A percentile compares a stretch with the other conserved stretches of the same genome.
Conservation (phyloP, 352 stramenopile species). For the Globisporangium okanoganense region DNA sequence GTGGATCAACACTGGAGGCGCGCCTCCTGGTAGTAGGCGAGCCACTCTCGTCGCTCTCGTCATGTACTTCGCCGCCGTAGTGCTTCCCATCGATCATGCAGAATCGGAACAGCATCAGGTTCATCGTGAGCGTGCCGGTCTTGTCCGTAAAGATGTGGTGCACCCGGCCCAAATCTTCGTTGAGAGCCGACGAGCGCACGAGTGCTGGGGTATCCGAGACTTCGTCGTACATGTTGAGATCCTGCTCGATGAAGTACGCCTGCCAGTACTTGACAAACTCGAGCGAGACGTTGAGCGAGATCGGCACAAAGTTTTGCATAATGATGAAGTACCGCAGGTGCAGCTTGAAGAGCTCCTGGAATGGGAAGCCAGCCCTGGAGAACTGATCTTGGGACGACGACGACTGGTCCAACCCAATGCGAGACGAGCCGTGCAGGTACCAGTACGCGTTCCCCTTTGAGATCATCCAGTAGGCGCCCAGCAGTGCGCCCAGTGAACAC, state of each 20-base stretch:
- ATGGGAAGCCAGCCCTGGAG: slow-evolving; percentile 26
- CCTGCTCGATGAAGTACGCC: slow-evolving; percentile 93
- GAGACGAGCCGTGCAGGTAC: slow-evolving; percentile 36
- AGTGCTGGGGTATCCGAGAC: slow-evolving; percentile 84
- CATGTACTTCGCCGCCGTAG: slow-evolving; percentile 83
- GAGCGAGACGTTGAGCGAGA: slow-evolving; percentile 98
- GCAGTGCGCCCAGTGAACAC: slow-evolving; percentile 56
- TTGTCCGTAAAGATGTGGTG: slow-evolving; percentile 94
- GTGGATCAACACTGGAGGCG: neutral
- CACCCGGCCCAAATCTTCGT: slow-evolving; percentile 92
- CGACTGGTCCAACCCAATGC: neutral
- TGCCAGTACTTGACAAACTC: slow-evolving; percentile 96
- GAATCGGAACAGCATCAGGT: slow-evolving; percentile 96
- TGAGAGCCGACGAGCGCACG: slow-evolving; percentile 80
- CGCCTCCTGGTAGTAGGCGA: neutral
- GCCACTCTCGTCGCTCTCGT: slow-evolving; percentile 36
- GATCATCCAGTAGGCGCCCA: slow-evolving; percentile 72
- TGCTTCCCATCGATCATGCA: slow-evolving; percentile 91
- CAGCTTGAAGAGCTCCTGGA: slow-evolving; percentile 68
- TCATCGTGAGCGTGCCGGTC: slow-evolving; percentile 94
- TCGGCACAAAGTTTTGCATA: slow-evolving; percentile 97
- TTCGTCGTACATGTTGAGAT: slow-evolving; percentile 90
- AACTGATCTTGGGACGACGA: neutral
- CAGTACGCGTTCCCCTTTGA: slow-evolving; percentile 56
- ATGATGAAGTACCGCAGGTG: slow-evolving; percentile 95